These are phyloP conservation scores for Fagopyrum homotropicum DNA, from an alignment of 148 eudicot species.

Conservation along the genomic window DNA sequence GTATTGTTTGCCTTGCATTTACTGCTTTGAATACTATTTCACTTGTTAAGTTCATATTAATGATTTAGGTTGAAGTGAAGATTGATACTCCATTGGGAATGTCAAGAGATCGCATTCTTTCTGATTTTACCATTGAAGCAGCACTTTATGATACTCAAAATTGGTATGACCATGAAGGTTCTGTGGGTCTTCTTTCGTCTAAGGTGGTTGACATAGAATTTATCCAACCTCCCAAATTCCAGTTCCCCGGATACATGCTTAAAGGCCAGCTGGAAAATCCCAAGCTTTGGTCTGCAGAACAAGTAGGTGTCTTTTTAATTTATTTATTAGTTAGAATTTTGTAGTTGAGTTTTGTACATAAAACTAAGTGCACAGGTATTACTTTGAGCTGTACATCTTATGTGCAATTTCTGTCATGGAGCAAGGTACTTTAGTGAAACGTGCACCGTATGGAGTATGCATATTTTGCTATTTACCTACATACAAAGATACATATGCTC, in stretches of 20 bases:
- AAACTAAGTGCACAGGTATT: not conserved
- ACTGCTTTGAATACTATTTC: not conserved
- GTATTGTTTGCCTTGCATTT: not conserved
- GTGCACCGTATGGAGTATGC: not conserved
- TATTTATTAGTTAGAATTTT: not conserved
- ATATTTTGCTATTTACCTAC: not conserved
- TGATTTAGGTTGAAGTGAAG: conserved; percentile 78
- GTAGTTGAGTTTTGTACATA: not conserved
- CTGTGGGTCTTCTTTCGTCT: conserved; percentile 46
- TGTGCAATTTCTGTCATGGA: not conserved
- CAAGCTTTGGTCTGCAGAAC: conserved; percentile 92
- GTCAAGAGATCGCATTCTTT: conserved; percentile 33
- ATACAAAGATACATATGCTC: not conserved
- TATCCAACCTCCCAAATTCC: conserved; percentile 33
- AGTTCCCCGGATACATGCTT: conserved; percentile 64
- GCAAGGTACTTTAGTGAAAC: not conserved
- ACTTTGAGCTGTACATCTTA: not conserved
- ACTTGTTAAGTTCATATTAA: not conserved
- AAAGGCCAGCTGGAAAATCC: conserved; percentile 61
- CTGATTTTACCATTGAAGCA: conserved; percentile 63
- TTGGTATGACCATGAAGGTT: conserved; percentile 33
- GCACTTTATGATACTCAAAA: conserved; percentile 55
- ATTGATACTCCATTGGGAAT: conserved; percentile 56
- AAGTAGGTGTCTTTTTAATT: conserved; percentile 31
- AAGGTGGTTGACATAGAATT: conserved; percentile 49